Percentiles rank a stretch among this genome's conserved stretches.
These are phyloP conservation scores for Amanita exitialis DNA, from an alignment of 768 basidiomycete species.

Conservation along the genomic window DNA sequence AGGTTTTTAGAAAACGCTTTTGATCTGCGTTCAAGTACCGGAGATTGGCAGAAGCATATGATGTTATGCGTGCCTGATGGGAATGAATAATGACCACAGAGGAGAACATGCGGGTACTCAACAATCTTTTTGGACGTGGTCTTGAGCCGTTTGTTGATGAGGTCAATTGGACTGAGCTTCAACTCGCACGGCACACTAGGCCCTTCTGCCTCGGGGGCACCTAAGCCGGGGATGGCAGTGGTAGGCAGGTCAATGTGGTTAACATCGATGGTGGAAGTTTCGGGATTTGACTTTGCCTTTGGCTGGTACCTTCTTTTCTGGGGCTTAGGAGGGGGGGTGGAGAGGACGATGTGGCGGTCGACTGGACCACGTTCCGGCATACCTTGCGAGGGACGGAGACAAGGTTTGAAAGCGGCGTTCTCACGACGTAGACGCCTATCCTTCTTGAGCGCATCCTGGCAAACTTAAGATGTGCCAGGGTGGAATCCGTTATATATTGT, in stretches of 20 bases:
- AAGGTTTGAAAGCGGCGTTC: background rate
- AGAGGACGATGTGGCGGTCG: slow-evolving; percentile 53
- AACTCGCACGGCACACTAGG: slow-evolving; percentile 35
- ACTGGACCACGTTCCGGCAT: slow-evolving; percentile 22
- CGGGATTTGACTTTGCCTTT: slow-evolving; percentile 33
- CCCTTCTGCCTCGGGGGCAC: slow-evolving; percentile 33
- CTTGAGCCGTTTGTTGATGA: slow-evolving; percentile 72
- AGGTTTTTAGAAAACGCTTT: slow-evolving; percentile 57
- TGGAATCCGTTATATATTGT: too few species aligned
- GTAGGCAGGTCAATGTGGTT: slow-evolving; percentile 33
- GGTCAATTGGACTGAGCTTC: slow-evolving; percentile 64
- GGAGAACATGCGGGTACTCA: slow-evolving; percentile 16
- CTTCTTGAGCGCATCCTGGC: too few species aligned
- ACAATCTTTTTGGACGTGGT: slow-evolving; percentile 80
- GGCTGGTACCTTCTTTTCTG: slow-evolving; percentile 62
- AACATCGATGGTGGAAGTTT: slow-evolving; percentile 11
- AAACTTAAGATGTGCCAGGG: too few species aligned
- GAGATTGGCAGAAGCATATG: slow-evolving; percentile 55
- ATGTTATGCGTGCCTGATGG: slow-evolving; percentile 57
- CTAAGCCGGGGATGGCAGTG: slow-evolving; percentile 34
- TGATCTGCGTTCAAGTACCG: slow-evolving; percentile 87
- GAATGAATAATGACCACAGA: slow-evolving; percentile 8
- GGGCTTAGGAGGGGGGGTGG: slow-evolving; percentile 67
- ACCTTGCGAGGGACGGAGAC: background rate
- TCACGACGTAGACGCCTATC: background rate